Conservation (phyloP, 2,329 filamentous ascomycete genomes). For the Colletotrichum sublineola region DNA sequence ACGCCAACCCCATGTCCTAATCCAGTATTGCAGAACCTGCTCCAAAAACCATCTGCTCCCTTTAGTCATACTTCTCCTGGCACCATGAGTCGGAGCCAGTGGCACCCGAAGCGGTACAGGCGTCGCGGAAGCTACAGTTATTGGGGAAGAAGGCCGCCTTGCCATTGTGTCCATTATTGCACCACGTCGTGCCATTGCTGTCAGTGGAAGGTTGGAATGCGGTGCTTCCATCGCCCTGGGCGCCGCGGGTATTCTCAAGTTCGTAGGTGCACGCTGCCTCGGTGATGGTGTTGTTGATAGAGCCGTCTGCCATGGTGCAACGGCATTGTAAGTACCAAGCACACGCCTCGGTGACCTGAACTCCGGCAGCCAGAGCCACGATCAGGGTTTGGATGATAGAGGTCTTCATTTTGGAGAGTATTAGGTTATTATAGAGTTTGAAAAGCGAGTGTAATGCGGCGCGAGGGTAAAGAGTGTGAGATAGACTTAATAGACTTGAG, state of each 20-base stretch:
- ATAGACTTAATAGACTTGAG: not conserved
- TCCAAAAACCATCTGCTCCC: no score
- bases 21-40: no score
- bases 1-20: no score
- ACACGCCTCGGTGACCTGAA: not conserved
- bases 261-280: not conserved
- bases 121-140: not conserved
- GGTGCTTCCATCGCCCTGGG: no score
- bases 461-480: not conserved
- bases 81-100: not conserved
- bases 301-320: not conserved
- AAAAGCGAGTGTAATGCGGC: not conserved
- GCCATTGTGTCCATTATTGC: not conserved
- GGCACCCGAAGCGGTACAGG: not conserved
- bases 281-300: not conserved
- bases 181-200: not conserved
- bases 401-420: not conserved
- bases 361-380: not conserved
- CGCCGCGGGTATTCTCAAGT: not conserved
- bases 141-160: not conserved
- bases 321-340: not conserved
- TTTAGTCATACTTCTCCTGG: not conserved
- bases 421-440: not conserved
- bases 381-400: not conserved
- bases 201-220: not conserved